Conservation (phyloP, 1,284 basidiomycete genomes). For the Paramarasmius palmivorus region DNA sequence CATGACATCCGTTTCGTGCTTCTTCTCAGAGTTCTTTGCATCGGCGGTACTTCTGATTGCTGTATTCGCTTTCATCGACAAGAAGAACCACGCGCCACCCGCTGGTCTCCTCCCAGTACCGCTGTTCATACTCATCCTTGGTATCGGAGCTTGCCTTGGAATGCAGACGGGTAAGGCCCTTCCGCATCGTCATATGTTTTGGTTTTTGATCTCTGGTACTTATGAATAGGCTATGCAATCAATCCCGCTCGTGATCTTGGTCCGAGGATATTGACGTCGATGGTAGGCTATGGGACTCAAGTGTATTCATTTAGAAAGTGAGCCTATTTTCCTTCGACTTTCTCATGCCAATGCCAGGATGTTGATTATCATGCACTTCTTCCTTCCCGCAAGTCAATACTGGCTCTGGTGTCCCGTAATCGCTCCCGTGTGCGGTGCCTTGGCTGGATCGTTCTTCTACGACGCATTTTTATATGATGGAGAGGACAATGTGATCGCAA, state of each 20-base stretch:
- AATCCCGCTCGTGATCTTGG: conserved; percentile 61
- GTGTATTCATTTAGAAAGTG: conserved; percentile 41
- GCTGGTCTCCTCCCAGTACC: conserved; percentile 44
- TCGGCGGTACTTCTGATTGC: conserved; percentile 37
- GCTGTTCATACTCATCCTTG: conserved; percentile 49
- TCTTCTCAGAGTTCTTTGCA: conserved; percentile 18
- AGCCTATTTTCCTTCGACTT: conserved; percentile 15
- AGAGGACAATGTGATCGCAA: conserved; percentile 53
- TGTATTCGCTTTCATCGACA: conserved; percentile 41
- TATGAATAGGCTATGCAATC: conserved; percentile 43
- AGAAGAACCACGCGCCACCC: conserved; percentile 41
- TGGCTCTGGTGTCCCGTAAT: conserved; percentile 77
- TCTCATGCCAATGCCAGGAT: not conserved
- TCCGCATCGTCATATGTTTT: not conserved
- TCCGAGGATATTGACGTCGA: conserved; percentile 50
- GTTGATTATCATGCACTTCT: conserved; percentile 9
- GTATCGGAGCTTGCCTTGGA: conserved; percentile 47
- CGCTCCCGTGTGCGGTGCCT: conserved; percentile 57
- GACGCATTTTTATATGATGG: conserved; percentile 56
- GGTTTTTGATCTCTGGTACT: not conserved
- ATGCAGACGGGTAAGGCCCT: conserved; percentile 44
- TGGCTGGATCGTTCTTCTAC: conserved; percentile 52
- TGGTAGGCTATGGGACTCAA: conserved; percentile 50
- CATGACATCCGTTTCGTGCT: conserved; percentile 33
- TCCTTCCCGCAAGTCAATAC: conserved; percentile 49